Conservation (phyloP, 768 basidiomycete genomes). For the Phanerochaete sordida region DNA sequence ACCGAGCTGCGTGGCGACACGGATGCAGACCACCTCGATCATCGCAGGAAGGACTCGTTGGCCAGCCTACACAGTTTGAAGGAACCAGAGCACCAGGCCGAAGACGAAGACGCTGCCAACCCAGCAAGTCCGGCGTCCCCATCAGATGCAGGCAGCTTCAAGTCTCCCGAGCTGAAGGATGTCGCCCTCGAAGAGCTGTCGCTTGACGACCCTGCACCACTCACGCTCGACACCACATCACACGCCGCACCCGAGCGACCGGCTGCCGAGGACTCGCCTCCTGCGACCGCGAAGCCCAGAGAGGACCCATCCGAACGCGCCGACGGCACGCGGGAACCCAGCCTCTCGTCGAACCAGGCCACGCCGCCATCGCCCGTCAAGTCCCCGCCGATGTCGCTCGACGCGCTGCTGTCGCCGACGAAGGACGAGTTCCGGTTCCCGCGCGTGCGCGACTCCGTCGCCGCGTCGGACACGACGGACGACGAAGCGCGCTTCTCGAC, state of each 20-base stretch:
- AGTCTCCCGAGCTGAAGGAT: not conserved
- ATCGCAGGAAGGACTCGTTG: not conserved
- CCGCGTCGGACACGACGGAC: slow-evolving; percentile 65
- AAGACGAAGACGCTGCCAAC: not conserved
- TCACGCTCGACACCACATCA: not conserved
- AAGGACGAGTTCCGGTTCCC: slow-evolving; percentile 17
- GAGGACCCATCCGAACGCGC: not conserved
- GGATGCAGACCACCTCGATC: not conserved
- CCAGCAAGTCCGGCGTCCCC: not conserved
- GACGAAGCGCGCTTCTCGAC: slow-evolving; percentile 50
- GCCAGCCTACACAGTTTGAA: not conserved
- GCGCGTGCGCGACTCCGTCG: slow-evolving; percentile 15
- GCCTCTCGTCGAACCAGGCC: no score
- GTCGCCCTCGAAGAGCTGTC: not conserved
- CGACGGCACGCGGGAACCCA: not conserved
- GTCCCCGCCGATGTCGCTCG: slow-evolving; percentile 16
- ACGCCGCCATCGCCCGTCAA: not conserved
- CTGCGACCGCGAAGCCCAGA: not conserved
- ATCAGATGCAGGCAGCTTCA: not conserved
- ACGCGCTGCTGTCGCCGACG: slow-evolving; percentile 28
- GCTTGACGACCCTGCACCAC: not conserved
- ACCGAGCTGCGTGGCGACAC: not conserved
- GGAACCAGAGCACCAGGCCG: not conserved
- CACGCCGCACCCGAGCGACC: not conserved
- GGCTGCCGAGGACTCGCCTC: not conserved